Conservation (phyloP, 2,329 filamentous ascomycete genomes). For the Knufia petricola region DNA sequence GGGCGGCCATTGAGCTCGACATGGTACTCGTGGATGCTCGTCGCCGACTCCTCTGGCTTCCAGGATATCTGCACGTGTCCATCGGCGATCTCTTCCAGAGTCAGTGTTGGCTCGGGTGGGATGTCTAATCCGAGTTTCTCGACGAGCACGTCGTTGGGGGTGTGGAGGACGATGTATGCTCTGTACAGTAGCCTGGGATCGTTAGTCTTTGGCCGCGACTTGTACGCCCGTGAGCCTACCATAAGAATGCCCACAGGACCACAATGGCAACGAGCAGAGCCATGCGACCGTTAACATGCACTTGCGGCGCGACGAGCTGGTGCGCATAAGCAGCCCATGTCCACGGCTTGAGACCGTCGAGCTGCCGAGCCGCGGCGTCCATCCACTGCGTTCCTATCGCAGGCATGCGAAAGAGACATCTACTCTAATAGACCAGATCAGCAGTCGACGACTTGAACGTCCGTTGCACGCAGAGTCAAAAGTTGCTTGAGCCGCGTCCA, state of each 20-base stretch:
- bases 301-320: slow-evolving; percentile 36
- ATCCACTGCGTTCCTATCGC: slow-evolving; percentile 22
- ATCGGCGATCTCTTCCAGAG: slow-evolving; percentile 76
- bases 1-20: slow-evolving; percentile 83
- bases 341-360: slow-evolving; percentile 30
- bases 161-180: slow-evolving; percentile 79
- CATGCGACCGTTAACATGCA: slow-evolving; percentile 41
- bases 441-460: too few relatives aligned
- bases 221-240: slow-evolving; percentile 28
- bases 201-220: slow-evolving; percentile 2
- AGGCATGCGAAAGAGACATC: slow-evolving; percentile 16
- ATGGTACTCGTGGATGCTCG: slow-evolving; percentile 72
- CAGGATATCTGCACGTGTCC: slow-evolving; percentile 86
- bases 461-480: not conserved
- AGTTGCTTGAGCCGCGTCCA: not conserved
- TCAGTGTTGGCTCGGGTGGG: slow-evolving; percentile 78
- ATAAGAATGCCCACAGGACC: slow-evolving; percentile 42
- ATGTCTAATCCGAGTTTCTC: slow-evolving; percentile 89
- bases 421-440: not conserved
- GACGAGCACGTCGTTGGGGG: slow-evolving; percentile 83
- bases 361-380: slow-evolving; percentile 33
- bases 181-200: slow-evolving; percentile 65
- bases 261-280: slow-evolving; percentile 39
- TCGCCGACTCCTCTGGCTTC: slow-evolving; percentile 61
- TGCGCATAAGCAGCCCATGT: slow-evolving; percentile 38